Base-by-base conservation (phyloP, 164 flowering plant genomes). In the Vitis cinerea region DNA sequence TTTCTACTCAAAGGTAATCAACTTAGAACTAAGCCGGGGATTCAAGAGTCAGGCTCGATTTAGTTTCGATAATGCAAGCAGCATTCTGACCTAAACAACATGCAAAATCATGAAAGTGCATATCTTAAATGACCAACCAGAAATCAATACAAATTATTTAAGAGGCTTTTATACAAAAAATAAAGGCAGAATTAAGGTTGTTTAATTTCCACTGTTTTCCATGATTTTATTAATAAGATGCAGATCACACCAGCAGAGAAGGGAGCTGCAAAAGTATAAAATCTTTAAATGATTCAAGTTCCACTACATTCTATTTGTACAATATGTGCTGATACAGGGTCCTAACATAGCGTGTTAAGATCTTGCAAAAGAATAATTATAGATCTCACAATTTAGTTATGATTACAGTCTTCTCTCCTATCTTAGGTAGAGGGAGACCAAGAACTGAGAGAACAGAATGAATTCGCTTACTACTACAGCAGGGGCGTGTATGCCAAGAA, bases 381-480 rank as follows among this genome's bases (percentile, higher is more conserved):
- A 75, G 67, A 47, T 52, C 63, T 62, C 47, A 57, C 48, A 65
- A 44, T 64, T 71, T 13, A 70, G 44, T 64, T 56, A 58, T 53
- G 67, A 67, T 65, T 69, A 62, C 61, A 60, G 66, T 59, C 19
- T 65, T 47, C 57, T 27, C 49, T 27, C 67, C 86, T 88, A 95
- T 66, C 89, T 84, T 69, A 95, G 74, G 77, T 83, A 95, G 72
- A 95, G 79, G 23, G 97, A 92, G 68, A 90, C 86, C 80, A 95
- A 76, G 66, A 95, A 84, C 73, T 95, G 97, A 14, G 94, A 91
- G 69, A 95, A 75, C 60, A 95, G 76, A 66, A 92, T 79, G 74
- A 92, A 85, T 84, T 95, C 98, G 62, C 93, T 86, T 64, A 95
- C 89, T 67, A 91, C 82, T 0, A 85, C 84, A 58, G 97, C 93